Percentiles rank a stretch among this genome's conserved stretches.
These are phyloP conservation scores for Drosera spatulata DNA, from an alignment of 179 eudicot genomes.

Conservation along the genomic window DNA sequence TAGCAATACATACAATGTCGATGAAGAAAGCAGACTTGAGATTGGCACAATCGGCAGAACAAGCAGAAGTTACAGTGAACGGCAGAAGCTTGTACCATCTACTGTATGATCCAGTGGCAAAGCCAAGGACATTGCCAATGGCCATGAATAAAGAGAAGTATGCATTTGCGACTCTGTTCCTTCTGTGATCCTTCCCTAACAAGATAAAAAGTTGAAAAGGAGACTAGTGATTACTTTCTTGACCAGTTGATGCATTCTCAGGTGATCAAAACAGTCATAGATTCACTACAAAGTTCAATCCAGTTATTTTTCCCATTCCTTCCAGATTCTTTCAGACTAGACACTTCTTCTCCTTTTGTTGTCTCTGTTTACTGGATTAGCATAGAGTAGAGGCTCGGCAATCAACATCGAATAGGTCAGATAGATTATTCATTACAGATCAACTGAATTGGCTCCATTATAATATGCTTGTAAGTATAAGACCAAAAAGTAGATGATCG, in stretches of 20 bases:
- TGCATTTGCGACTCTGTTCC: conserved; percentile 98
- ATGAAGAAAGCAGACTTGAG: conserved; percentile 87
- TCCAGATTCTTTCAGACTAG: no score
- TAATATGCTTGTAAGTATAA: no score
- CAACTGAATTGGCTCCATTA: no score
- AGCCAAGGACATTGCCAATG: conserved; percentile 88
- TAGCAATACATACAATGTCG: conserved; percentile 53
- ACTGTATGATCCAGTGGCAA: conserved; percentile 87
- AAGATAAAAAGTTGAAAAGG: conserved; percentile 5
- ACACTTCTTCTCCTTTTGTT: no score
- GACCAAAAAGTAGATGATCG: no score
- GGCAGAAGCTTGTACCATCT: conserved; percentile 70
- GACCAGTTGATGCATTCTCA: background rate
- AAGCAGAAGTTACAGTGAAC: conserved; percentile 66
- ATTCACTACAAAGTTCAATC: no score
- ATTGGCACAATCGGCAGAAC: conserved; percentile 74
- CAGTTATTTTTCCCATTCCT: no score
- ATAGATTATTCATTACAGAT: no score
- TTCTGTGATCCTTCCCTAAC: conserved; percentile 80
- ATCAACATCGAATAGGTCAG: no score
- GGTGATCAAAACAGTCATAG: no score
- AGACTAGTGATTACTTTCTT: background rate
- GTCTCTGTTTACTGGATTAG: no score
- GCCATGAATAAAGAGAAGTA: conserved; percentile 96
- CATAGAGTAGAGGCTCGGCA: no score